Evolutionary conservation across 1,284 basidiomycete species (phyloP), one percentile per base, ranked within the genome.

Genomic region (Trichosporon sp.): DNA sequence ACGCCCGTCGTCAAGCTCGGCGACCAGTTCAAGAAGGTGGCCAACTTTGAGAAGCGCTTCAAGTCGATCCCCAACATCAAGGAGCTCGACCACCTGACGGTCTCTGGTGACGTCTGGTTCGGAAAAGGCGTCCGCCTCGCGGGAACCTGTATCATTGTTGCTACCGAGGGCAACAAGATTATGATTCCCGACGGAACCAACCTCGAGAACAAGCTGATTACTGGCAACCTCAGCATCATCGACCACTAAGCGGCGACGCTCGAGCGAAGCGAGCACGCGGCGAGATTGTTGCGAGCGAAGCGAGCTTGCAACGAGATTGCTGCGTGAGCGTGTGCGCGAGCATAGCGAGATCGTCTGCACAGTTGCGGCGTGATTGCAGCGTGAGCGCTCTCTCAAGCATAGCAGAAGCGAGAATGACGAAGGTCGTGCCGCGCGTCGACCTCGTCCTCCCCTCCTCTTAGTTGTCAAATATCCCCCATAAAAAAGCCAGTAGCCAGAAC

Each of bases 1-100:
- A 97, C 93, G 2, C 95, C 96, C 25, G 95, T 98, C 63, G 92
- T 99, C 85, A 98, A 98, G 85, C 87, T 98, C 52, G 93, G 95
- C 60, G 92, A 95, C 78, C 70, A 78, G 61, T 81, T 84, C 75
- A 83, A 85, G 78, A 85, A 93, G 90, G 96, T 98, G 63, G 89
- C 91, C 73, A 89, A 94, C 79, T 98, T 97, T 86, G 92, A 97
- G 84, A 95, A 94, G 82, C 77, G 77, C 66, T 78, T 78, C 89
- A 96, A 95, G 87, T 91, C 89, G 81, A 95, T 98, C 72, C 95
- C 95, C 59, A 89, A 89, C 80, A 91, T 95, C 71, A 83, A 91
- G 69, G 95, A 96, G 80, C 85, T 97, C 63, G 95, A 98, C 82
- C 95, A 98, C 81, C 84, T 98, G 76, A 99, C 95, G 4, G 93